phyloP scores from a whole-genome alignment of 192 early-diverging fungal genomes.

The Chytriomyces sp. region DNA sequence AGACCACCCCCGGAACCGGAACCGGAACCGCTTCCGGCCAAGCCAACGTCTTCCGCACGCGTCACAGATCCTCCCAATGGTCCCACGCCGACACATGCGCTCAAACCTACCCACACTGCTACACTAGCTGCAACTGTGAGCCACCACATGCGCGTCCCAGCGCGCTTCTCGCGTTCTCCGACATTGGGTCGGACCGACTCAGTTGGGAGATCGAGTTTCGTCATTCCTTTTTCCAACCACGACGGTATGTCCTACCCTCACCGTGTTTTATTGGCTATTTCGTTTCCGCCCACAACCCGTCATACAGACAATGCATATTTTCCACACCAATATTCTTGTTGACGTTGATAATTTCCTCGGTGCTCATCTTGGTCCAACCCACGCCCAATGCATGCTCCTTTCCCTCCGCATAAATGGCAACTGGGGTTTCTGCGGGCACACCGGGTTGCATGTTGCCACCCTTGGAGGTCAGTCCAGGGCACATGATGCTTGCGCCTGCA shows the following conservation, averaged over 20 bases:
- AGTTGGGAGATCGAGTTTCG: no score
- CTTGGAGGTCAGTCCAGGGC: constrained; percentile 93
- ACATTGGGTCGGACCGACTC: no score
- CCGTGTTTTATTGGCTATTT: no score
- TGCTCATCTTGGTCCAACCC: constrained; percentile 80
- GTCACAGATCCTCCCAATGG: background rate
- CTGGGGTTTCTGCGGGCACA: constrained; percentile 71
- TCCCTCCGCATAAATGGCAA: constrained; percentile 92
- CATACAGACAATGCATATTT: constrained; percentile 85
- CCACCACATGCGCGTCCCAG: no score
- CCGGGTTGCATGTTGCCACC: constrained; percentile 79
- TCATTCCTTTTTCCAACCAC: no score
- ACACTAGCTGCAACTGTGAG: no score
- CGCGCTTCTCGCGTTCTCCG: no score
- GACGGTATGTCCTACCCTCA: no score
- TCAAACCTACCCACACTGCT: no score
- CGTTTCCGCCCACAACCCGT: constrained; percentile 55
- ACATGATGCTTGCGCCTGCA: constrained; percentile 97
- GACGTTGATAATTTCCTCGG: constrained; percentile 54
- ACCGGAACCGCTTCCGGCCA: background rate
- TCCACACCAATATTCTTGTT: constrained; percentile 95
- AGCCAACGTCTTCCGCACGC: background rate
- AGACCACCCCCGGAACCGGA: background rate
- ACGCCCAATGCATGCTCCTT: constrained; percentile 94
- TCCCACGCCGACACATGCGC: no score